Evolutionary conservation across 2,329 filamentous ascomycete species (phyloP), one percentile per base, ranked within the genome.

Genomic region (Curvularia lunata): DNA sequence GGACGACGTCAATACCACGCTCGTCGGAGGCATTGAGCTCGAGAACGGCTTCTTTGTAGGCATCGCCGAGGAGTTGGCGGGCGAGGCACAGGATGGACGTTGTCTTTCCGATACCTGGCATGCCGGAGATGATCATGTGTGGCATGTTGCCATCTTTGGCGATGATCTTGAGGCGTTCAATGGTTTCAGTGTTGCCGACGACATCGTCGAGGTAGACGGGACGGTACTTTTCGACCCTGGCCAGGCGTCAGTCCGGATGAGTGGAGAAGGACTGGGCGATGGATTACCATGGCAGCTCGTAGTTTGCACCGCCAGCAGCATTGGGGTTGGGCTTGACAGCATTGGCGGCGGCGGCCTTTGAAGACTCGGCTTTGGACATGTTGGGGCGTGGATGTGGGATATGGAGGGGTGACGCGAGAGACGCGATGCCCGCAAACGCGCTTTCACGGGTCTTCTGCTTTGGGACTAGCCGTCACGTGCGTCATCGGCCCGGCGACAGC

Each of bases 121-220:
- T 98, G 59, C 95, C 95, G n/a, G 92, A 97, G 72, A 99, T 98
- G 79, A 99, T 98, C 72, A 99, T 87, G 79, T 99, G 95, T 2
- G 95, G 95, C 93, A 99, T 97, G 80, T 99, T 99, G 69, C 95
- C 95, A 80, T 98, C 95, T 78, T 93, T 95, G 46, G 95, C 93
- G 69, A 99, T 98, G 72, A 99, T 98, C 76, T 98, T 98, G 70
- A 99, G 83, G 54, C 95, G 90, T 78, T 98, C 94, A 70, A 99
- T 92, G 1, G 95, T 99, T 77, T 99, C 95, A 19, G 91, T 96
- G 78, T 99, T 99, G 73, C 95, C 95, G 53, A 99, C 95, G 52
- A 99, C 89, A 80, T 99, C 94, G 79, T 98, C 92, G 28, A 99
- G 87, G 78, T 96, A 96, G 52, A 96, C 85, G 1, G 95, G 95